Conservation (phyloP, 768 basidiomycete genomes). For the Galerina sulciceps region DNA sequence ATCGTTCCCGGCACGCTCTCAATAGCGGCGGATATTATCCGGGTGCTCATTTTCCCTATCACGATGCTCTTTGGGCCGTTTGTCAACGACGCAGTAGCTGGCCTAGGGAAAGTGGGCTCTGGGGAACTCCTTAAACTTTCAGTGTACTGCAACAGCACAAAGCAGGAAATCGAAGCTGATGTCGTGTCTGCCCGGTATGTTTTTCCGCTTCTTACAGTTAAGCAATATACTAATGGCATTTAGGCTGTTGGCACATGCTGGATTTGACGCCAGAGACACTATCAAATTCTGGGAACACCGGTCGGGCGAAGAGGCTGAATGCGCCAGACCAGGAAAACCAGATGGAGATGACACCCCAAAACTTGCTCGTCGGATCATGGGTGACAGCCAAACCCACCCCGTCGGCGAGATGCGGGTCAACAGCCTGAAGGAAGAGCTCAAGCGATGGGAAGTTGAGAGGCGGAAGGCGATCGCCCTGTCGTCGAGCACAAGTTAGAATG, state of each 20-base stretch:
- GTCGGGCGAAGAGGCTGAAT: slow-evolving; percentile 47
- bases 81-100: slow-evolving; percentile 90
- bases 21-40: slow-evolving; percentile 73
- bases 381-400: slow-evolving; percentile 64
- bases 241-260: slow-evolving; percentile 90
- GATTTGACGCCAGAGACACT: slow-evolving; percentile 85
- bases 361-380: slow-evolving; percentile 51
- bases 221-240: slow-evolving; percentile 5
- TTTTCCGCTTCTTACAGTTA: neutral
- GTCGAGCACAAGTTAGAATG: neutral
- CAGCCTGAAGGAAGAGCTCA: slow-evolving; percentile 67
- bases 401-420: slow-evolving; percentile 66
- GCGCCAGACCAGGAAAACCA: slow-evolving; percentile 26
- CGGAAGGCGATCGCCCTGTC: slow-evolving; percentile 25
- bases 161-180: slow-evolving; percentile 93
- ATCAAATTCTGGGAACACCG: slow-evolving; percentile 83
- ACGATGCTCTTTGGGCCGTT: slow-evolving; percentile 95
- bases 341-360: slow-evolving; percentile 21
- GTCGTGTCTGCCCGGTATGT: slow-evolving; percentile 80
- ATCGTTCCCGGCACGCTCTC: slow-evolving; percentile 82
- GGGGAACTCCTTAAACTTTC: slow-evolving; percentile 74
- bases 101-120: slow-evolving; percentile 76
- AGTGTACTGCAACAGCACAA: slow-evolving; percentile 76
- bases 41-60: slow-evolving; percentile 83
- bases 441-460: slow-evolving; percentile 68